Conservation (phyloP, 2,329 filamentous ascomycete species). For the Alternaria sp. region DNA sequence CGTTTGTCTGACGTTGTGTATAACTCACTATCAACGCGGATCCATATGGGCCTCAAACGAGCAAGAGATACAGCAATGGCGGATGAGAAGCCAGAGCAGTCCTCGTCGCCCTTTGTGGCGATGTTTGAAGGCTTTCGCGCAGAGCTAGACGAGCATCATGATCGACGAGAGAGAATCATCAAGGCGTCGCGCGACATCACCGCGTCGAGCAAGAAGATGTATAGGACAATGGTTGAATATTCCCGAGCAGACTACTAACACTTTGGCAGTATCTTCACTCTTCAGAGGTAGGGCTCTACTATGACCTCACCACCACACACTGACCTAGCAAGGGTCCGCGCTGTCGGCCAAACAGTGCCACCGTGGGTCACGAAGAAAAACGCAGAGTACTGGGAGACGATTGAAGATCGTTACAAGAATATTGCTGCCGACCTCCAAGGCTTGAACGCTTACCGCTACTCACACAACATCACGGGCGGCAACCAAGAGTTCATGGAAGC, state of each 20-base stretch:
- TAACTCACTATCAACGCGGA: conserved; percentile 18
- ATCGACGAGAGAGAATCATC: conserved; percentile 86
- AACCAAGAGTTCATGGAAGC: conserved; percentile 96
- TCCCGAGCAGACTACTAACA: conserved; percentile 23
- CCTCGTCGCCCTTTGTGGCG: conserved; percentile 59
- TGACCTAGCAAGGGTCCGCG: conserved; percentile 66
- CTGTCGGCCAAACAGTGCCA: conserved; percentile 68
- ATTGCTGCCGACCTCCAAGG: conserved; percentile 78
- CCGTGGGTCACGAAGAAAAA: conserved; percentile 74
- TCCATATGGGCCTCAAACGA: conserved; percentile 44
- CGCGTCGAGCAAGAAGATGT: conserved; percentile 97
- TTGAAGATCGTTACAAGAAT: conserved; percentile 71
- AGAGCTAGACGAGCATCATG: conserved; percentile 93
- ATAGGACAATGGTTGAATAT: conserved; percentile 39
- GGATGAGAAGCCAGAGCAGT: conserved; percentile 43
- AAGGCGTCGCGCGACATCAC: conserved; percentile 94
- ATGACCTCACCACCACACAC: conserved; percentile 5
- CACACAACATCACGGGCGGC: conserved; percentile 75
- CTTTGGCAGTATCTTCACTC: conserved; percentile 73
- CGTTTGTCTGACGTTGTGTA: conserved; percentile 35
- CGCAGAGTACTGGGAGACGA: conserved; percentile 72
- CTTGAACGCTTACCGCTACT: conserved; percentile 84
- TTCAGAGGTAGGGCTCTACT: conserved; percentile 69
- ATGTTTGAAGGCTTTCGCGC: conserved; percentile 88
- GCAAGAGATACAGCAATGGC: conserved; percentile 49